Evolutionary conservation across 2,329 filamentous ascomycete genomes (phyloP).

Genomic region (Arthroderma sp.): DNA sequence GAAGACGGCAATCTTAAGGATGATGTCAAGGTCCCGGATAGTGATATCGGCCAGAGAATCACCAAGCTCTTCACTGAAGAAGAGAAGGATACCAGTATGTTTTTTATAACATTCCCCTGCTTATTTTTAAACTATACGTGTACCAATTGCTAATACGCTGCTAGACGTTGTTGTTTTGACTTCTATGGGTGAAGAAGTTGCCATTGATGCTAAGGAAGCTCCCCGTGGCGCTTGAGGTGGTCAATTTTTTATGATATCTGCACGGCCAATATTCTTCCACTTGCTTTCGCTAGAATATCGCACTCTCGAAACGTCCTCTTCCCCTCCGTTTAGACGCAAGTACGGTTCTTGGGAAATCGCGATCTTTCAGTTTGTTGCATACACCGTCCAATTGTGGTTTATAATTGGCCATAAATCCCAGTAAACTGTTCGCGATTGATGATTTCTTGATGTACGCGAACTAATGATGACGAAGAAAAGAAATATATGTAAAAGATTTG

Average conservation of each 20-base stretch:
- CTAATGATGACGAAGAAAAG: no score
- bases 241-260: not conserved
- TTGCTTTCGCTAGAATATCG: conserved; percentile 1
- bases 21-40: conserved; percentile 85
- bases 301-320: not conserved
- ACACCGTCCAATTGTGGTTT: not conserved
- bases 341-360: not conserved
- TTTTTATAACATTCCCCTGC: conserved; percentile 1
- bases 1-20: conserved; percentile 81
- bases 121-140: not conserved
- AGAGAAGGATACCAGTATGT: conserved; percentile 90
- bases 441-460: no score
- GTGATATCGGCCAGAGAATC: conserved; percentile 80
- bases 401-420: no score
- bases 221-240: conserved; percentile 25
- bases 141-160: conserved; percentile 8
- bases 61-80: conserved; percentile 62
- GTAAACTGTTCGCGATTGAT: no score
- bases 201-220: conserved; percentile 90
- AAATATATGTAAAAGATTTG: no score
- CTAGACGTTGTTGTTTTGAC: conserved; percentile 82
- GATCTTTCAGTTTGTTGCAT: conserved; percentile 1
- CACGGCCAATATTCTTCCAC: not conserved
- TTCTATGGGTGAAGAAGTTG: conserved; percentile 89
- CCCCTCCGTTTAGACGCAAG: not conserved